These are phyloP conservation scores for Termitomyces sp. DNA, from an alignment of 768 basidiomycete genomes.

Conservation along the genomic window DNA sequence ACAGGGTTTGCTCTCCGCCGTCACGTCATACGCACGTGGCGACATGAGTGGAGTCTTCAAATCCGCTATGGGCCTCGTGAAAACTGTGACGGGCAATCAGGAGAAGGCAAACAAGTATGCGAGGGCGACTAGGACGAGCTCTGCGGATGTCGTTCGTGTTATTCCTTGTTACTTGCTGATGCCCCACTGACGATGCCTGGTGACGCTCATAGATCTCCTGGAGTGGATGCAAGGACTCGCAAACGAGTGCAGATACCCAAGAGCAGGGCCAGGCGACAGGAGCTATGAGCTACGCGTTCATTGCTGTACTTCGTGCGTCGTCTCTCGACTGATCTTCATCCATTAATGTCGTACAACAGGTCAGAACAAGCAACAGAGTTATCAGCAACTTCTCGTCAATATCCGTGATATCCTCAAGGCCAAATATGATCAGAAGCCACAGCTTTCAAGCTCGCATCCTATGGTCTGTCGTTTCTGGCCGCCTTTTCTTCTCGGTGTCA, in stretches of 20 bases:
- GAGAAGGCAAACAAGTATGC: slow-evolving; percentile 60
- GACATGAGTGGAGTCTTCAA: slow-evolving; percentile 78
- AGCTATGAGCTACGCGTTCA: slow-evolving; percentile 77
- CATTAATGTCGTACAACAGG: slow-evolving; percentile 26
- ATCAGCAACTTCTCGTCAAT: slow-evolving; percentile 34
- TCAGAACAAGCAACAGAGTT: slow-evolving; percentile 38
- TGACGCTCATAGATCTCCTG: slow-evolving; percentile 60
- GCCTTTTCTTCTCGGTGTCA: background rate
- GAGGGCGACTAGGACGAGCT: slow-evolving; percentile 63
- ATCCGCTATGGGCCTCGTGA: slow-evolving; percentile 69
- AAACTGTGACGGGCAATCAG: slow-evolving; percentile 61
- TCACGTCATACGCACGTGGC: slow-evolving; percentile 68
- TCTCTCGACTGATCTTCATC: background rate
- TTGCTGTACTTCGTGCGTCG: slow-evolving; percentile 43
- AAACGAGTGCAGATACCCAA: slow-evolving; percentile 75
- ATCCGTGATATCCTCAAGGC: slow-evolving; percentile 32
- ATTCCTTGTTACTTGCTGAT: background rate
- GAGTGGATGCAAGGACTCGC: slow-evolving; percentile 77
- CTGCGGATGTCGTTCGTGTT: slow-evolving; percentile 76
- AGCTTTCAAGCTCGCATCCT: slow-evolving; percentile 34
- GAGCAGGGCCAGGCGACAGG: slow-evolving; percentile 66
- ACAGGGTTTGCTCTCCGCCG: slow-evolving; percentile 75
- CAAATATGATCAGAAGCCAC: slow-evolving; percentile 39
- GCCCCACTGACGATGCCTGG: background rate
- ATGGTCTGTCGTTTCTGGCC: slow-evolving; percentile 29